Base-by-base conservation (phyloP, 805 yeast genomes). In the Teunomyces gatunensis region DNA sequence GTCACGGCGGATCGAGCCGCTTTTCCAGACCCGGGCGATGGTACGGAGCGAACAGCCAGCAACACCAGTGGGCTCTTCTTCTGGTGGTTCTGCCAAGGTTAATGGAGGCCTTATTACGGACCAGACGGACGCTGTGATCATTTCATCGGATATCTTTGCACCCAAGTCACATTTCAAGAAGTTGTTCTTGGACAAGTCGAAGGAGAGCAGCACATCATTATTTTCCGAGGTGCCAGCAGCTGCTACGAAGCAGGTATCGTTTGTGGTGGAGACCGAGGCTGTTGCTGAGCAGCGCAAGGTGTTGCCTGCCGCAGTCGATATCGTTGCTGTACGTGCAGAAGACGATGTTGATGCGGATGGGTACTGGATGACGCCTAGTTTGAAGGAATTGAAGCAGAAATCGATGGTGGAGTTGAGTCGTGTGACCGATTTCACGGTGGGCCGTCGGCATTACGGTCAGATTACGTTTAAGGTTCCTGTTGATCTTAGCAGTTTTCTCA, bases 331-430 rank as follows among this genome's bases (percentile, higher is more conserved):
- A n/a, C 53, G 47, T 13, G 63, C 61, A 12, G 57, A 59, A 27
- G 53, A 54, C 5, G 71, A 78, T 37, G 73, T 74, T 25, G 80
- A 85, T 44, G 83, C 82, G 11, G 80, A 86, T 42, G 96, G 91
- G 5, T 94, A 91, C 68, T 94, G 94, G 88, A 85, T 84, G 46
- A 80, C 87, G 5, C 99, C 99, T 13, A 73, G 89, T 2, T 59
- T 85, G 33, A 78, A 82, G 4, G 83, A 83, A 42, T 69, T 94
- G 45, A 75, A 78, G 47, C 66, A 73, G 13, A 74, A 80, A 76
- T 64, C 89, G 0, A 71, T 87, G 33, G 67, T 81, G 7, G 85
- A 89, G 51, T 75, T 89, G 43, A 81, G 85, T 47, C 58, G 77
- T 5, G 85, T 94, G 20, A 57, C 74, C 13, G 74, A 82, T 45